These are phyloP conservation scores for Anastatica hierochuntica DNA, from an alignment of 345 rosid genomes.

Conservation along the genomic window DNA sequence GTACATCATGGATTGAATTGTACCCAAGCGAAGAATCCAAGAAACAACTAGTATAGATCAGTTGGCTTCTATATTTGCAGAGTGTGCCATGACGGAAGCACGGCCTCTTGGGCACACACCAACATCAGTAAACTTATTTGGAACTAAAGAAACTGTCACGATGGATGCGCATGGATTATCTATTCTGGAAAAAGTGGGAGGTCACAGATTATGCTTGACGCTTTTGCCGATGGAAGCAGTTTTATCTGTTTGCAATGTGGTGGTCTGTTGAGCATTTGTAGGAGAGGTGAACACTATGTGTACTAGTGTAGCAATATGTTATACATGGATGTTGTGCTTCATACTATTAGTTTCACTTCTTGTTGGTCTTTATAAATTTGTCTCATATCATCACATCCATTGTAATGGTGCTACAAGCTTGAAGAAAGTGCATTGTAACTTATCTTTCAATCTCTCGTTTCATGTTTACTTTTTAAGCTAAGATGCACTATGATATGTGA, in stretches of 20 bases:
- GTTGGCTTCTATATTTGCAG: constrained; percentile 82
- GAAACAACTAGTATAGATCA: constrained; percentile 53
- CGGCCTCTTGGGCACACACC: constrained; percentile 39
- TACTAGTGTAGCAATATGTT: constrained; percentile 64
- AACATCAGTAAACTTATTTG: constrained; percentile 3
- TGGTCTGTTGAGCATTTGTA: constrained; percentile 76
- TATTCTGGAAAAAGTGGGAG: constrained; percentile 71
- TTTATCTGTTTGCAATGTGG: constrained; percentile 87
- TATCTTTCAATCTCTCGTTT: neutral
- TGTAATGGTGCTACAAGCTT: too few species aligned
- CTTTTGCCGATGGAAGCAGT: constrained; percentile 91
- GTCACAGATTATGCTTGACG: constrained; percentile 71
- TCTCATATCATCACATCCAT: too few species aligned
- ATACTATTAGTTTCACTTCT: too few species aligned
- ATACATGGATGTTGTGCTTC: too few species aligned
- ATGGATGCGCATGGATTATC: constrained; percentile 45
- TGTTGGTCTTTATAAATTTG: too few species aligned
- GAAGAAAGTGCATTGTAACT: neutral
- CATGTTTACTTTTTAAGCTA: neutral
- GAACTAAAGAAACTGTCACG: constrained; percentile 12
- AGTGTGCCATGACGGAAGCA: constrained; percentile 81
- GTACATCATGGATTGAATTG: constrained; percentile 49
- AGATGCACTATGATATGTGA: neutral
- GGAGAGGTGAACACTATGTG: constrained; percentile 82
- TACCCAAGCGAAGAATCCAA: constrained; percentile 50